Conservation (phyloP, 108 stramenopile genomes). For the Bacterosira constricta region DNA sequence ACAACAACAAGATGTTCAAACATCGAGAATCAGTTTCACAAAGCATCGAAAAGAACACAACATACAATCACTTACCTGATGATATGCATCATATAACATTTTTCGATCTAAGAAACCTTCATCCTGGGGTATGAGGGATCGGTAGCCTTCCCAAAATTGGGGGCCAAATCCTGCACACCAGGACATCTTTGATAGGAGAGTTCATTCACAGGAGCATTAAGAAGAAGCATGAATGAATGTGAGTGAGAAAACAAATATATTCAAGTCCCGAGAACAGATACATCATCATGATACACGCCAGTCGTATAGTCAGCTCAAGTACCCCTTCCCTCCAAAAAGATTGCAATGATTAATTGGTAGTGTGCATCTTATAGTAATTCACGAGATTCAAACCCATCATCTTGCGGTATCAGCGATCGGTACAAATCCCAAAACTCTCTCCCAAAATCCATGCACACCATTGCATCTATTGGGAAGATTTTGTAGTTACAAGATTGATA, state of each 20-base stretch:
- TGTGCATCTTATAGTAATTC: conserved; percentile 50
- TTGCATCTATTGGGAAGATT: conserved; percentile 15
- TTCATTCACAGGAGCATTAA: not conserved
- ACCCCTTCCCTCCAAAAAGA: conserved; percentile 53
- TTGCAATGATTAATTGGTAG: conserved; percentile 62
- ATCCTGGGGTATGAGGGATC: conserved; percentile 47
- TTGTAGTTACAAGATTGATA: too few species aligned
- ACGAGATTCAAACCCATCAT: conserved; percentile 45
- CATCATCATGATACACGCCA: not conserved
- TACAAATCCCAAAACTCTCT: conserved; percentile 48
- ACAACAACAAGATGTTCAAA: too few species aligned
- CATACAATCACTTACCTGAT: conserved; percentile 42
- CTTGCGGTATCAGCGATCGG: conserved; percentile 32
- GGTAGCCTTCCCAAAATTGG: conserved; percentile 57
- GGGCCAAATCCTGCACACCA: conserved; percentile 51
- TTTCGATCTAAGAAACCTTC: conserved; percentile 56
- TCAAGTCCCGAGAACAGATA: not conserved
- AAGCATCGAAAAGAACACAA: too few species aligned
- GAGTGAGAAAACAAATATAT: not conserved
- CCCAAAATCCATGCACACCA: conserved; percentile 47
- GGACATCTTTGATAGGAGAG: conserved; percentile 28
- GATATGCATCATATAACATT: conserved; percentile 65
- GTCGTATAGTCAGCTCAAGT: too few species aligned
- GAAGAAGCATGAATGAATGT: not conserved
- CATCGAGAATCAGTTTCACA: not conserved